Base-by-base conservation (phyloP, 345 rosid genomes). In the Linum trigynum region DNA sequence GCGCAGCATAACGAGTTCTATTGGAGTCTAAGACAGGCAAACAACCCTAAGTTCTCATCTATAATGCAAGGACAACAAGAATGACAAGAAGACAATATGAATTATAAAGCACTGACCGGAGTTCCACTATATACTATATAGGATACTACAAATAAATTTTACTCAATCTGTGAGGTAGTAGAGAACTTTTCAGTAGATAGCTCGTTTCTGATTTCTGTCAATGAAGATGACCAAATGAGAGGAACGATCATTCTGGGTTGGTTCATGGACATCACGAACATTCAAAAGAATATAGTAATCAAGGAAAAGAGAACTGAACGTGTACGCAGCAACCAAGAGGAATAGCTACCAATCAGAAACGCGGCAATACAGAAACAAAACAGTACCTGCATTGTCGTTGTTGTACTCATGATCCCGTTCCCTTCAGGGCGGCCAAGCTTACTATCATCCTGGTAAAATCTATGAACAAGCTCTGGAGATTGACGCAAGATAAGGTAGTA, bases 391-490 rank as follows among this genome's bases (percentile, higher is more conserved):
- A 90, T 84, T 39, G 97, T 88, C 17, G 99, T 77, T 36, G 99
- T 87, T 38, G 79, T 80, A 68, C 77, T 75, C 92, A 95, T 91
- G 16, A 68, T 37, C 50, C 97, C 97, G 77, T 72, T 70, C 59
- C 67, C 83, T 63, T 78, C 97, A 43, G 88, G 92, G 36, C 97
- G 97, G 58, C 99, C 92, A 75, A 95, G 89, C 86, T 85, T 91
- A 69, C 97, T 95, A 39, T 60, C 59, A 72, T 91, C 97, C 71
- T 95, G 99, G 78, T 95, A 95, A 84, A 95, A 95, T 16, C 86
- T 81, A 71, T 91, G 92, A 65, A 91, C 99, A 66, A 78, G 87
- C 75, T 82, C 84, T 1, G 99, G 97, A 0, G 99, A 91, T 59
- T 95, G 92, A 69, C 86, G 92, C 79, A 88, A 65, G 57, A 95